A percentile compares a stretch with the other conserved stretches of the same genome.
Conservation (phyloP, 257 asterid species). For the Scutellaria baicalensis region DNA sequence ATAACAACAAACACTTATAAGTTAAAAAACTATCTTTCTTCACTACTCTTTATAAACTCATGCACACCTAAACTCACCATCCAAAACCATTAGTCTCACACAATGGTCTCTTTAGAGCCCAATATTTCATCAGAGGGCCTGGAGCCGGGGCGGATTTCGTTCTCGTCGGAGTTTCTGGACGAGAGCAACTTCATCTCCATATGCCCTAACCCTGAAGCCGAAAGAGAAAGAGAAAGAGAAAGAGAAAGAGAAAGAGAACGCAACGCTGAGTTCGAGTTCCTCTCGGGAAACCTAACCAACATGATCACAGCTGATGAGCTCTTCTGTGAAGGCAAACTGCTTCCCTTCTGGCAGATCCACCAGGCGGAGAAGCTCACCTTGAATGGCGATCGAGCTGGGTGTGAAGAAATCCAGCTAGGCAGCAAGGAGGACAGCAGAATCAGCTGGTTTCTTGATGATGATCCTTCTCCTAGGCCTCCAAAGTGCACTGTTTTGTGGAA, state of each 20-base stretch:
- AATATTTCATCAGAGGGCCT: conserved; percentile 19
- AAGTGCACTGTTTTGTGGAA: conserved; percentile 87
- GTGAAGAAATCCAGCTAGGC: neutral
- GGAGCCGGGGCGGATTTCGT: conserved; percentile 48
- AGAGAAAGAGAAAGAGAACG: conserved; percentile 12
- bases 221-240: conserved; percentile 9
- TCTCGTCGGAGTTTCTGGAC: conserved; percentile 83
- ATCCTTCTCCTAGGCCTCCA: conserved; percentile 94
- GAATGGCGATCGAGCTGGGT: conserved; percentile 3
- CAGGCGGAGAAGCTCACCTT: conserved; percentile 45
- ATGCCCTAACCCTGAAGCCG: conserved; percentile 39
- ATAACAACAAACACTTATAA: too few species aligned
- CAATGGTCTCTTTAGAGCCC: conserved; percentile 26
- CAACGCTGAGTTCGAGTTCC: conserved; percentile 65
- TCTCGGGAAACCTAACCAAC: conserved; percentile 25
- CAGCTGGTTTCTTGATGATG: conserved; percentile 77
- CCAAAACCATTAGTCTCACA: neutral
- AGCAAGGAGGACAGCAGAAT: conserved; percentile 36
- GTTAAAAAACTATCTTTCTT: too few species aligned
- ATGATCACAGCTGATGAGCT: conserved; percentile 80
- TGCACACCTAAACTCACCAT: conserved; percentile 9
- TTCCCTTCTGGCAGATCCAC: conserved; percentile 59
- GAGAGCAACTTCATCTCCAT: conserved; percentile 69
- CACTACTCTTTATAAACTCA: conserved; percentile 6
- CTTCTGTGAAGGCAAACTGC: conserved; percentile 63